Percentiles rank a stretch among this genome's conserved stretches.
phyloP scores from a whole-genome alignment of 805 yeast species.

The Saccharomycopsis fermentans region DNA sequence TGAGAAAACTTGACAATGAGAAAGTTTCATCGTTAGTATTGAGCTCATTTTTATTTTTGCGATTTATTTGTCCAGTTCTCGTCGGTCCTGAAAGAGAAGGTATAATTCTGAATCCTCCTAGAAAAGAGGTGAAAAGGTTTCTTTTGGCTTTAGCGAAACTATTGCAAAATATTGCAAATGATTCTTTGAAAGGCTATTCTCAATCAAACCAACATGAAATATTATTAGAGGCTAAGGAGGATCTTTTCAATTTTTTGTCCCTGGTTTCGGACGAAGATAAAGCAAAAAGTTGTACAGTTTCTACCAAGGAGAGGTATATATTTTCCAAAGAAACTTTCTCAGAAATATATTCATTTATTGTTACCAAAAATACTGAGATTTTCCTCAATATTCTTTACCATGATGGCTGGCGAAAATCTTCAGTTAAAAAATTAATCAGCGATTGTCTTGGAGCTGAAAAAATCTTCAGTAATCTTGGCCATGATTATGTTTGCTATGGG shows the following conservation, averaged over 20 bases:
- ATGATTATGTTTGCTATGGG: conserved; percentile 46
- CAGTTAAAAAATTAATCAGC: not conserved
- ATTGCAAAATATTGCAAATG: conserved; percentile 81
- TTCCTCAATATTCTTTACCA: conserved; percentile 8
- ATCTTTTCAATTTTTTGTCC: conserved; percentile 8
- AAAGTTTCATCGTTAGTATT: conserved; percentile 59
- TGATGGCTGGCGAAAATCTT: not conserved
- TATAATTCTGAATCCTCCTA: conserved; percentile 25
- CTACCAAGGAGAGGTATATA: not conserved
- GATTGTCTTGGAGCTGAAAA: conserved; percentile 11
- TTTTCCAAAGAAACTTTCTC: conserved; percentile 5
- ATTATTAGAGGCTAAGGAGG: not conserved
- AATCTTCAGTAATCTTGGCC: conserved; percentile 41
- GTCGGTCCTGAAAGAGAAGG: conserved; percentile 64
- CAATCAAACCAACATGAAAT: not conserved
- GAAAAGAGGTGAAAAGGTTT: conserved; percentile 43
- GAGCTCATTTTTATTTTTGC: conserved; percentile 77
- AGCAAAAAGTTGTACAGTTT: not conserved
- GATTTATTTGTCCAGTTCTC: conserved; percentile 81
- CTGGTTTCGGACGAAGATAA: not conserved
- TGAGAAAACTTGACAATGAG: conserved; percentile 30
- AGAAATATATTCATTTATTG: conserved; percentile 6
- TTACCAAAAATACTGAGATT: conserved; percentile 13
- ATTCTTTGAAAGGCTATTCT: conserved; percentile 31
- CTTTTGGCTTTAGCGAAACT: conserved; percentile 74